Percentiles rank a stretch among this genome's conserved stretches.
phyloP scores from a whole-genome alignment of 768 basidiomycete genomes.

The Phlegmacium glaucopus region DNA sequence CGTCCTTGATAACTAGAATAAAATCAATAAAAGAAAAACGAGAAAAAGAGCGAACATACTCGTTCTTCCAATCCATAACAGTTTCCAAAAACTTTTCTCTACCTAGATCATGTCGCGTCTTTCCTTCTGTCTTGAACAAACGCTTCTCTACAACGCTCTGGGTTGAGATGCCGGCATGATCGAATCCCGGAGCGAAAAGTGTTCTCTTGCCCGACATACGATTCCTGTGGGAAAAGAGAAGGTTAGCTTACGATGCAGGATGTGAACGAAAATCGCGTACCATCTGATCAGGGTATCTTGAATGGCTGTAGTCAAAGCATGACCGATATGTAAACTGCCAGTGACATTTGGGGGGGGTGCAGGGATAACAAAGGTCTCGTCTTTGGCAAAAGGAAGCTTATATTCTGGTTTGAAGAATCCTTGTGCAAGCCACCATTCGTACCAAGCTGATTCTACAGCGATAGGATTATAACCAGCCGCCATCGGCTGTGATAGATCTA shows the following conservation, averaged over 20 bases:
- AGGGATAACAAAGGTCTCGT: conserved; percentile 78
- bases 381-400: conserved; percentile 51
- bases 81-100: conserved; percentile 87
- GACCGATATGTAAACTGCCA: conserved; percentile 92
- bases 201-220: conserved; percentile 94
- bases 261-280: conserved; percentile 43
- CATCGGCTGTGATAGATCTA: conserved; percentile 88
- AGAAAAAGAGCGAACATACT: conserved; percentile 47
- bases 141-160: conserved; percentile 97
- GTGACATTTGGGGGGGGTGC: conserved; percentile 97
- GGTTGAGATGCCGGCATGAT: conserved; percentile 98
- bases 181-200: conserved; percentile 91
- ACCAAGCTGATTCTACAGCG: conserved; percentile 94
- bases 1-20: conserved; percentile 78
- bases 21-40: background rate
- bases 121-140: conserved; percentile 75
- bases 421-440: conserved; percentile 94
- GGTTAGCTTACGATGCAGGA: background rate
- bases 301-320: conserved; percentile 87
- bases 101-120: conserved; percentile 92
- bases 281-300: conserved; percentile 90
- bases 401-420: conserved; percentile 85
- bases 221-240: conserved; percentile 51
- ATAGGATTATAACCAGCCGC: conserved; percentile 92
- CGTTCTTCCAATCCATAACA: conserved; percentile 96